Evolutionary conservation across 2,329 filamentous ascomycete genomes (phyloP).

Genomic region (Xylariaceae sp.): DNA sequence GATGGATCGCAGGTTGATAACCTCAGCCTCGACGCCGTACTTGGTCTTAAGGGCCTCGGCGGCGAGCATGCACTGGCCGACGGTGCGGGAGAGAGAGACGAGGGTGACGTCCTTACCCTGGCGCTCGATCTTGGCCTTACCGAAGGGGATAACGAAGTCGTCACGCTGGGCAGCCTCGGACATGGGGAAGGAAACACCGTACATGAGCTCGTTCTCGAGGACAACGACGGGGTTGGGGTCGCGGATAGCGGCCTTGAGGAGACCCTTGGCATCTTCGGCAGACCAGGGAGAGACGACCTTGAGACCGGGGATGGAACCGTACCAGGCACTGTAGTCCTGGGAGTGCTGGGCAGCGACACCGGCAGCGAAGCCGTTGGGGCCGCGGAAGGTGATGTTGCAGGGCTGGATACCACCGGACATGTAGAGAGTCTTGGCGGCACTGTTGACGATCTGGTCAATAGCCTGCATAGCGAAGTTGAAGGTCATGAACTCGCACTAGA

Average conservation of each 20-base stretch:
- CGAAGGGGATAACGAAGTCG: constrained; percentile 95
- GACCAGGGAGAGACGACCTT: constrained; percentile 98
- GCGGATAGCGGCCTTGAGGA: constrained; percentile 94
- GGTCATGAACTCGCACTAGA: constrained; percentile 98
- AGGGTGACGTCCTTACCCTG: constrained; percentile 93
- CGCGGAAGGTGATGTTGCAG: constrained; percentile 99
- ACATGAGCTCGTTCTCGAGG: constrained; percentile 84
- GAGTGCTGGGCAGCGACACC: constrained; percentile 98
- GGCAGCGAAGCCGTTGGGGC: constrained; percentile 93
- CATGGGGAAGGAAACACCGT: constrained; percentile 94
- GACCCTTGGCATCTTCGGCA: constrained; percentile 95
- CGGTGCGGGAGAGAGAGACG: constrained; percentile 88
- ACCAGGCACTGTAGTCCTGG: constrained; percentile 98
- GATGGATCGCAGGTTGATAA: constrained; percentile 95
- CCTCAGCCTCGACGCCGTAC: constrained; percentile 91
- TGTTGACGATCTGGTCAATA: constrained; percentile 99
- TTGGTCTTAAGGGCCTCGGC: constrained; percentile 92
- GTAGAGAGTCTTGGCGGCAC: constrained; percentile 97
- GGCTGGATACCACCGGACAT: constrained; percentile 99
- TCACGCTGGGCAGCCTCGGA: constrained; percentile 92
- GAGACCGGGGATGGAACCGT: constrained; percentile 93
- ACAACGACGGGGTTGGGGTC: constrained; percentile 96
- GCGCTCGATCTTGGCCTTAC: constrained; percentile 99
- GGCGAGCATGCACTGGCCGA: constrained; percentile 83
- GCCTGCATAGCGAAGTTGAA: constrained; percentile 99